Base-by-base conservation (phyloP, 1,284 basidiomycete species). In the Naganishia cerealis region DNA sequence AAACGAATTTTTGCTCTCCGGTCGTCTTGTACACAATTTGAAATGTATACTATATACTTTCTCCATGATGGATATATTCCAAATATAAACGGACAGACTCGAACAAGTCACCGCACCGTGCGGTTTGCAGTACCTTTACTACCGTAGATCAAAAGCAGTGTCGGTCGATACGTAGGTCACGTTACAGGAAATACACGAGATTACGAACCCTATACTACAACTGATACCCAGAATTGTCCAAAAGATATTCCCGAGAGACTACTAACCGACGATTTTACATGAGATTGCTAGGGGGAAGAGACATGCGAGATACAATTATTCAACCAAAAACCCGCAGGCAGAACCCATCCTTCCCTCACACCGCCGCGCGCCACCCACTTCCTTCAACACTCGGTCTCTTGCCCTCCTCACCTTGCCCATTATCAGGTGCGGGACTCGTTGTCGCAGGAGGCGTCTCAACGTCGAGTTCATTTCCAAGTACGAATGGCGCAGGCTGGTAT, bases 381-480 rank as follows among this genome's bases (percentile, higher is more conserved):
- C 61, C 61, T 40, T 54, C 50, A 10, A 54, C 15, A 33, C 50
- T 63, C 5, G 36, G 2, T 33, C 61, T 33, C 29, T 53, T 53
- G 21, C 50, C 46, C 48, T 21, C n/a, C 9, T 53, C 39, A 15
- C 12, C 43, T 6, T n/a, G 61, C 12, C 21, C 50, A 29, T 54
- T 15, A 18, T 21, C 18, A 18, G 50, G n/a, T n/a, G n/a, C 48
- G 46, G 33, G 46, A 15, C 33, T 50, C 21, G 26, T 33, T 29
- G 61, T 38, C n/a, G 61, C 56, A n/a, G 66, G 57, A 18, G 56
- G 66, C 24, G 56, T 52, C 1, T 48, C 24, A 29, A 67, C 50
- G 15, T 67, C 58, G 50, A 67, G 21, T 33, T 70, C 68, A 12
- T 68, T 67, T 1, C 68, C 71, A 29, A 72, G 66, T 26, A 72